phyloP scores from a whole-genome alignment of 257 asterid species.

The Jaltomata sinuosa region DNA sequence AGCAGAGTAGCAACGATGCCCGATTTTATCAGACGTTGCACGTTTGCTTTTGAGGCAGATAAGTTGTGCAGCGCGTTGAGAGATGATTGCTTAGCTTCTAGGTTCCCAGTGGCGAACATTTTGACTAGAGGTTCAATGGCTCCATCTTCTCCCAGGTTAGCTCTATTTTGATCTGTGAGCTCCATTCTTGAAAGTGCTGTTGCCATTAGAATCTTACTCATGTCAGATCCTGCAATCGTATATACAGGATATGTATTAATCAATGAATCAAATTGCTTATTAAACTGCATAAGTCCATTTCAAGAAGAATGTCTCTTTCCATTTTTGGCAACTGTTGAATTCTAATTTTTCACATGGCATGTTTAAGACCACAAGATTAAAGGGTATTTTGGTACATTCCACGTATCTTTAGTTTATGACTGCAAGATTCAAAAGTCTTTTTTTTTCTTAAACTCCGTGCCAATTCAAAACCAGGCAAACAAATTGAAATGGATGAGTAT shows the following conservation, averaged over 20 bases:
- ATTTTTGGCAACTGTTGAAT: no score
- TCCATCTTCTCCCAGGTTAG: conserved; percentile 58
- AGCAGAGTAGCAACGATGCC: conserved; percentile 50
- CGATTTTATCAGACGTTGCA: conserved; percentile 39
- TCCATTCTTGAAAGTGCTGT: conserved; percentile 68
- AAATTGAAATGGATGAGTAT: no score
- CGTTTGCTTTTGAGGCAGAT: conserved; percentile 44
- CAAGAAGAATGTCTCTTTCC: no score
- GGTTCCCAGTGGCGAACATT: conserved; percentile 73
- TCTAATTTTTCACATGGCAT: no score
- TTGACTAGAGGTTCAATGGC: conserved; percentile 57
- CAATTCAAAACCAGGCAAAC: no score
- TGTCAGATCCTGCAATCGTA: conserved; percentile 64
- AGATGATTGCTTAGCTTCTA: conserved; percentile 70
- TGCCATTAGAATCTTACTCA: conserved; percentile 84
- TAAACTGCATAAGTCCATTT: background rate
- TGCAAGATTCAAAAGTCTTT: no score
- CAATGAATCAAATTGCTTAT: background rate
- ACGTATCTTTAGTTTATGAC: no score
- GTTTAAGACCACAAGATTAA: no score
- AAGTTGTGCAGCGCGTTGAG: conserved; percentile 53
- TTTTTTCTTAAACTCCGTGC: no score
- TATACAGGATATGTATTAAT: background rate
- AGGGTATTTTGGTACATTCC: no score
- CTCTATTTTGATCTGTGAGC: conserved; percentile 62